Evolutionary conservation across 2,329 filamentous ascomycete species (phyloP).

Genomic region (Pyricularia sp.): DNA sequence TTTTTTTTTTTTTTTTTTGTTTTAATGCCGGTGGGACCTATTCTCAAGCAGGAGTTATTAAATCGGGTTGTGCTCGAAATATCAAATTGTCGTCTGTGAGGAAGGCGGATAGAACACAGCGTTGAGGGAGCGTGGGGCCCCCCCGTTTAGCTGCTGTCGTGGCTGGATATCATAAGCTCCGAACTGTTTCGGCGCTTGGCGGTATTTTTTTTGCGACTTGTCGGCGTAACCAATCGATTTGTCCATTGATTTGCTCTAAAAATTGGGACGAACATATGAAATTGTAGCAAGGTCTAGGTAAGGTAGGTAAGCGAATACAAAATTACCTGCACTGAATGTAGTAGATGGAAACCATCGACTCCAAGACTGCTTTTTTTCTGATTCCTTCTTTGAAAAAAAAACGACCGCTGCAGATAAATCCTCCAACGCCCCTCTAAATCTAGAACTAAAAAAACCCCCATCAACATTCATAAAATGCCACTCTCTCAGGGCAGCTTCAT

Average conservation of each 20-base stretch:
- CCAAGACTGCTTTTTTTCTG: neutral
- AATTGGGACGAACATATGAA: neutral
- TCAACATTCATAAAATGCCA: neutral
- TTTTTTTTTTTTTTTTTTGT: too few species aligned
- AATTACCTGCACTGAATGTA: neutral
- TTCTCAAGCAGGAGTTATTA: too few species aligned
- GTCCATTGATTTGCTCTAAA: neutral
- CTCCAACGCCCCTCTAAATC: neutral
- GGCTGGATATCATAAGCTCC: neutral
- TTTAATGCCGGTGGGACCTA: too few species aligned
- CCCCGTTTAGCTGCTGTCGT: neutral
- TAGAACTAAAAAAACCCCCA: neutral
- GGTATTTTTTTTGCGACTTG: neutral
- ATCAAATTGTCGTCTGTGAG: neutral
- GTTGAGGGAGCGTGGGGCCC: neutral
- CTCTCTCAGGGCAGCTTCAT: conserved; percentile 13
- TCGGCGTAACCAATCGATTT: neutral
- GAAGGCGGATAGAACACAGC: neutral
- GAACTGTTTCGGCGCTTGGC: neutral
- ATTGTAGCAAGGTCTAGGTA: neutral
- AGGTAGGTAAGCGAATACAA: neutral
- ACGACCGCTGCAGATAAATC: neutral
- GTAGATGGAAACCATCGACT: neutral
- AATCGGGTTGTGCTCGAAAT: neutral
- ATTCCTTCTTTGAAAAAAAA: neutral